phyloP scores from a whole-genome alignment of 768 basidiomycete species.

The Ephemerocybe angulata region DNA sequence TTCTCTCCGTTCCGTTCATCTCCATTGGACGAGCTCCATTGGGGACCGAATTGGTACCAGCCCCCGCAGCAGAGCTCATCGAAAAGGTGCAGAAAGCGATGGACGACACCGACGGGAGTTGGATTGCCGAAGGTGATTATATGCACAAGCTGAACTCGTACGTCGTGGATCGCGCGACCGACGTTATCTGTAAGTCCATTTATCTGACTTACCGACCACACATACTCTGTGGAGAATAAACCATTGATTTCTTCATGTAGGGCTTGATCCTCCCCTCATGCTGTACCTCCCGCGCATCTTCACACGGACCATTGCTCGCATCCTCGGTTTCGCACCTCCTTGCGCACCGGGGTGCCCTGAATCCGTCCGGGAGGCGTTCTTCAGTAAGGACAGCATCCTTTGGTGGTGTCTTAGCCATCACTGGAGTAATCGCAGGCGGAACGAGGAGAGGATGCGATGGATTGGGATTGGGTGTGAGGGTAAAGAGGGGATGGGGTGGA shows the following conservation, averaged over 20 bases:
- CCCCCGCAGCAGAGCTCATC: conserved; percentile 28
- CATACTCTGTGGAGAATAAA: neutral
- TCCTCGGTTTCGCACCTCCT: conserved; percentile 29
- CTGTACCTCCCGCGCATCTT: conserved; percentile 60
- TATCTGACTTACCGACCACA: neutral
- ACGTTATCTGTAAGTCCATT: conserved; percentile 47
- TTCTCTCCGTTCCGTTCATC: conserved; percentile 44
- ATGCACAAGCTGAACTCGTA: conserved; percentile 23
- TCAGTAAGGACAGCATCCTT: conserved; percentile 47
- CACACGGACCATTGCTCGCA: conserved; percentile 48
- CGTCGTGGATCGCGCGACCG: conserved; percentile 39
- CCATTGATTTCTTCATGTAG: conserved; percentile 26
- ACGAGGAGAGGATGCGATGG: conserved; percentile 24
- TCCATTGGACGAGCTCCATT: conserved; percentile 46
- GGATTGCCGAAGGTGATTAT: conserved; percentile 56
- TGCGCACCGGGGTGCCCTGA: conserved; percentile 54
- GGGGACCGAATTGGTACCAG: conserved; percentile 44
- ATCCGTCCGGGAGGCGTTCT: conserved; percentile 36
- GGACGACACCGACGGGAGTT: conserved; percentile 33
- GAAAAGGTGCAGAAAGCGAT: conserved; percentile 27
- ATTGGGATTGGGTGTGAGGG: conserved; percentile 32
- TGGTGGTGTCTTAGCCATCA: conserved; percentile 50
- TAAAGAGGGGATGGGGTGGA: conserved; percentile 36
- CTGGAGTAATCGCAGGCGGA: conserved; percentile 21
- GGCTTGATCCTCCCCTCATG: conserved; percentile 64